Evolutionary conservation across 2,329 filamentous ascomycete species (phyloP), one percentile per base, ranked within the genome.

Genomic region (Penicillium sp.): DNA sequence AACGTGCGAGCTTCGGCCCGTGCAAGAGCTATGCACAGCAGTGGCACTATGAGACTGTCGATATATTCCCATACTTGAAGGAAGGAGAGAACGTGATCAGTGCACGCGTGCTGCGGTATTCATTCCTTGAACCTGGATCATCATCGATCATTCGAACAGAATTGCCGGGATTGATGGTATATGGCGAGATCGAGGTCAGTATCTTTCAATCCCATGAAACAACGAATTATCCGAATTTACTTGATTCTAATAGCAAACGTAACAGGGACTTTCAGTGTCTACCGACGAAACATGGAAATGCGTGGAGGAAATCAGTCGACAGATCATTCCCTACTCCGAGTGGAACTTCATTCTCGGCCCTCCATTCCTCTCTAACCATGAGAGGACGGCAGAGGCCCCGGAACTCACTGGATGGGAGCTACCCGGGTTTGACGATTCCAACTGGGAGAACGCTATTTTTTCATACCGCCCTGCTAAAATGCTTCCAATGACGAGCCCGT

Each of bases 271-370:
- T 13, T 58, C 57, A 37, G 25, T 64, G 14, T 62, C 56, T 19
- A 63, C 57, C 7, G 45, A 63, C 40, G 37, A 51, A 33, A 55
- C 62, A 25, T 64, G 57, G 59, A 64, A 54, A 51, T 64, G 62
- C 42, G 8, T 48, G 35, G 64, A 57, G 45, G 62, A 56, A 46
- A 68, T 38, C n/a, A 60, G 6, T 22, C 58, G 38, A 19, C 55
- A 55, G 16, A 62, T 67, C 5, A 59, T 63, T 6, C 58, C 61
- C n/a, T 65, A 66, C n/a, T 59, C 64, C 2, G 61, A 69, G 1
- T 71, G 69, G 68, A 68, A 71, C 33, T 71, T 58, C 19, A 57
- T 68, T 3, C 60, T 70, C 5, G 68, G 69, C 6, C 69, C 69
- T 22, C 66, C 63, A 2, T 68, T 71, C 26, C 59, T 70, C 14